Evolutionary conservation across 139 green algal species (phyloP).

Genomic region (Closterium sp.): DNA sequence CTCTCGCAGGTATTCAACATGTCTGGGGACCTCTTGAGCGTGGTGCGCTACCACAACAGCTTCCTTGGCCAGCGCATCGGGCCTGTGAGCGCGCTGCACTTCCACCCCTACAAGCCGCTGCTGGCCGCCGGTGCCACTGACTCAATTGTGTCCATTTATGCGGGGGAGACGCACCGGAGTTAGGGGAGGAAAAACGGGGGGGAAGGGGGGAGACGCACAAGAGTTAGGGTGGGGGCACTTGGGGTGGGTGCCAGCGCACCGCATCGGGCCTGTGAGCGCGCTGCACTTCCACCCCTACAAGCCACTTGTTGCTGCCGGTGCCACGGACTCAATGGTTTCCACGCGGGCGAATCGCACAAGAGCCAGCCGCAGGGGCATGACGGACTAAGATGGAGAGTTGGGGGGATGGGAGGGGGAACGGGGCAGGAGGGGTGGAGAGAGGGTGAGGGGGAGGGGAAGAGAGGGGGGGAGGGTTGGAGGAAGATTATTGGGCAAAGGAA

Average conservation of each 20-base stretch:
- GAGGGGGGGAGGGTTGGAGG: background rate
- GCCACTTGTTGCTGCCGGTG: constrained; percentile 72
- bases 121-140: constrained; percentile 68
- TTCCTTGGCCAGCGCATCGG: constrained; percentile 67
- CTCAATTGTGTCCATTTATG: constrained; percentile 49
- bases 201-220: no score
- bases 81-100: constrained; percentile 73
- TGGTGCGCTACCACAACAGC: constrained; percentile 56
- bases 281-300: constrained; percentile 86
- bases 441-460: no score
- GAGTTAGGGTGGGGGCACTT: no score
- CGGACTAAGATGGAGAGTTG: no score
- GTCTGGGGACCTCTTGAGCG: background rate
- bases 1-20: constrained; percentile 2
- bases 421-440: no score
- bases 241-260: no score
- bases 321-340: constrained; percentile 38
- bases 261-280: constrained; percentile 70
- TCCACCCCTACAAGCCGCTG: constrained; percentile 78
- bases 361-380: no score
- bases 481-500: background rate
- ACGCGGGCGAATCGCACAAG: no score
- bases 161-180: constrained; percentile 3
- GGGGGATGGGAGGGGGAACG: no score
- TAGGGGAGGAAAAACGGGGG: no score